These are phyloP conservation scores for Hericium erinaceus DNA, from an alignment of 768 basidiomycete species.

Conservation along the genomic window DNA sequence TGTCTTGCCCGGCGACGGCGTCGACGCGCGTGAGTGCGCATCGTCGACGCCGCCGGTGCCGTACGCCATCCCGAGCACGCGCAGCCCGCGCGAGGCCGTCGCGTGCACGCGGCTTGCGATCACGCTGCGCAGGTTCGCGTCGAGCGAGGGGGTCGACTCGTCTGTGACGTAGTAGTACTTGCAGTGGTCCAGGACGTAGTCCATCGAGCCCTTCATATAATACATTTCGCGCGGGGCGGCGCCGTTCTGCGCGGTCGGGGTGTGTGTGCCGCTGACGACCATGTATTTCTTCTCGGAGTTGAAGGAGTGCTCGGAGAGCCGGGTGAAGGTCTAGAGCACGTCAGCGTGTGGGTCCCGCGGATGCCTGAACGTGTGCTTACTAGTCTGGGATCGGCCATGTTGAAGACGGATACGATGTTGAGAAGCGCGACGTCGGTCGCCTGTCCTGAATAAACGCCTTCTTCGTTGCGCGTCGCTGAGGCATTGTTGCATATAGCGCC, in stretches of 20 bases:
- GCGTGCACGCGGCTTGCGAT: constrained; percentile 65
- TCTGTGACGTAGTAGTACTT: constrained; percentile 86
- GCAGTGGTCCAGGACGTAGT: constrained; percentile 78
- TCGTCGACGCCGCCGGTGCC: constrained; percentile 56
- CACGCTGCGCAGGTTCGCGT: constrained; percentile 53
- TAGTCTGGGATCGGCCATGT: constrained; percentile 56
- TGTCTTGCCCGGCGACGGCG: constrained; percentile 16
- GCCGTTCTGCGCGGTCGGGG: constrained; percentile 16
- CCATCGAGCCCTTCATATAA: constrained; percentile 90
- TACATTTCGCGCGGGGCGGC: constrained; percentile 56
- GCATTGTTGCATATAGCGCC: constrained; percentile 91
- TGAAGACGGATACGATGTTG: constrained; percentile 64
- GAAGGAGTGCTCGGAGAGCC: constrained; percentile 79
- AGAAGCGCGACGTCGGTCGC: constrained; percentile 89
- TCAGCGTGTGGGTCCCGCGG: background rate
- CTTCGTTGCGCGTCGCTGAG: constrained; percentile 49
- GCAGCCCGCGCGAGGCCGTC: constrained; percentile 67
- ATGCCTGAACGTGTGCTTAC: constrained; percentile 33
- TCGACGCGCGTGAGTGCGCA: constrained; percentile 11
- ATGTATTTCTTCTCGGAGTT: constrained; percentile 92
- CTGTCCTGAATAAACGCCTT: constrained; percentile 74
- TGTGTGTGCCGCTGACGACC: constrained; percentile 74
- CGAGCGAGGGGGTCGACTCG: constrained; percentile 77
- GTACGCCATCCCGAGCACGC: constrained; percentile 89
- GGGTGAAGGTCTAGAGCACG: constrained; percentile 48